Conservation (phyloP, 352 stramenopile species). For the Globisporangium radiosum region DNA sequence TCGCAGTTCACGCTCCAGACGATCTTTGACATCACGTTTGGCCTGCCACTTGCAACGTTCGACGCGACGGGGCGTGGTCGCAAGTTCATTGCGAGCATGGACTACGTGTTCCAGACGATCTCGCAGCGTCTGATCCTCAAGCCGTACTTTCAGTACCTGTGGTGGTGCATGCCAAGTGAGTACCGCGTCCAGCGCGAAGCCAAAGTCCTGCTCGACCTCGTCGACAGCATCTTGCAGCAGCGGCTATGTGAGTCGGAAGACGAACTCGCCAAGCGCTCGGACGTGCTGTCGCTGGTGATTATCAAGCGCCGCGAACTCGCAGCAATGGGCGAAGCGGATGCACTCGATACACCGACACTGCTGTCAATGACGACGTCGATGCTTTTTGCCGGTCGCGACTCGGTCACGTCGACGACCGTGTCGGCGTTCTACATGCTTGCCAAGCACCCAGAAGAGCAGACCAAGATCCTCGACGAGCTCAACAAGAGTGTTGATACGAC, state of each 20-base stretch:
- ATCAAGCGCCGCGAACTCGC: slow-evolving; percentile 33
- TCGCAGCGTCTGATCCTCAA: slow-evolving; percentile 48
- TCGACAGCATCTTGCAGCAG: slow-evolving; percentile 30
- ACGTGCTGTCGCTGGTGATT: slow-evolving; percentile 54
- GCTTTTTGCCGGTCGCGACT: slow-evolving; percentile 83
- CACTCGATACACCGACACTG: slow-evolving; percentile 28
- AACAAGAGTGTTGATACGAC: not conserved
- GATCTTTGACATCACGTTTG: slow-evolving; percentile 59
- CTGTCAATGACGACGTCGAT: slow-evolving; percentile 72
- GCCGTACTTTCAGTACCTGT: slow-evolving; percentile 51
- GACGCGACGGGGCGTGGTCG: slow-evolving; percentile 3
- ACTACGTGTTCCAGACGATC: slow-evolving; percentile 46
- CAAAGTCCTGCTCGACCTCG: slow-evolving; percentile 25
- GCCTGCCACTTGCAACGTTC: slow-evolving; percentile 24
- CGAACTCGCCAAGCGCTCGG: slow-evolving; percentile 24
- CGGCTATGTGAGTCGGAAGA: slow-evolving; percentile 27
- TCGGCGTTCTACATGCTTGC: slow-evolving; percentile 76
- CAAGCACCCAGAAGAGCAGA: slow-evolving; percentile 42
- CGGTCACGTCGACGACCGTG: slow-evolving; percentile 61
- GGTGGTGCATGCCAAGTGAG: slow-evolving; percentile 61
- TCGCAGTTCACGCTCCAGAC: slow-evolving; percentile 42
- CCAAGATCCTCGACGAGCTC: slow-evolving; percentile 54
- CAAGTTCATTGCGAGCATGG: slow-evolving; percentile 43
- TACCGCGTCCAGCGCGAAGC: slow-evolving; percentile 25
- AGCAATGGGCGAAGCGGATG: not conserved